Base-by-base conservation (phyloP, 169 alveolate species). In the Cryptosporidium felis region DNA sequence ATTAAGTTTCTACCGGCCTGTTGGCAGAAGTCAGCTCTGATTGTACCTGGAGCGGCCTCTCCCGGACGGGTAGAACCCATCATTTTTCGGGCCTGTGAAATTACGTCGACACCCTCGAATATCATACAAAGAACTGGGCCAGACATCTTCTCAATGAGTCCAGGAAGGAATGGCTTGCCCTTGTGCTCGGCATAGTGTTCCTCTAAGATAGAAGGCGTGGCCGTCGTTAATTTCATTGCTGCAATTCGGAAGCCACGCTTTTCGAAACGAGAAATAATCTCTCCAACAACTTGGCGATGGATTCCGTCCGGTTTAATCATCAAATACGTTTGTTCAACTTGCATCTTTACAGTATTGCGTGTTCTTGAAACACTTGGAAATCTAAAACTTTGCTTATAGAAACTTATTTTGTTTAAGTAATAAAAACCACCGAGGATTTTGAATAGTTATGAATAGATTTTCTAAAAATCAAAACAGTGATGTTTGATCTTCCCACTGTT, bases 261-360 rank as follows among this genome's bases (percentile, higher is more conserved):
- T 91, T 97, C 99, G 90, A 96, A 97, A 67, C 99, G 96, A 80
- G 91, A 63, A 49, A 98, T 80, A 81, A 97, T 94, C 67, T 94
- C 96, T 44, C 99, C 99, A 16, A 98, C 97, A 60, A 97, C 90
- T 80, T 98, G 98, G 89, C 99, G 96, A 94, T 96, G 98, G 89
- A 97, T 98, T 28, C 99, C 99, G 93, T 98, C 99, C 53, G 99
- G 99, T 93, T 98, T 98, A 61, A 98, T 93, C 99, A 98, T 98
- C 82, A 96, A 94, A 95, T 92, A 98, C 30, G 99, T 95, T 90
- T 97, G 95, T 82, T 96, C 93, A 61, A 81, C 89, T 38, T 49
- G 85, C 85, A 74, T 74, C 5, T 53, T 49, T 9, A 38, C 56
- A 49, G 28, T 21, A 6, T 8, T n/a, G 16, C 74, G 67, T 74